Evolutionary conservation across 208 protist species (phyloP).

Genomic region (Phytomonas sp.): DNA sequence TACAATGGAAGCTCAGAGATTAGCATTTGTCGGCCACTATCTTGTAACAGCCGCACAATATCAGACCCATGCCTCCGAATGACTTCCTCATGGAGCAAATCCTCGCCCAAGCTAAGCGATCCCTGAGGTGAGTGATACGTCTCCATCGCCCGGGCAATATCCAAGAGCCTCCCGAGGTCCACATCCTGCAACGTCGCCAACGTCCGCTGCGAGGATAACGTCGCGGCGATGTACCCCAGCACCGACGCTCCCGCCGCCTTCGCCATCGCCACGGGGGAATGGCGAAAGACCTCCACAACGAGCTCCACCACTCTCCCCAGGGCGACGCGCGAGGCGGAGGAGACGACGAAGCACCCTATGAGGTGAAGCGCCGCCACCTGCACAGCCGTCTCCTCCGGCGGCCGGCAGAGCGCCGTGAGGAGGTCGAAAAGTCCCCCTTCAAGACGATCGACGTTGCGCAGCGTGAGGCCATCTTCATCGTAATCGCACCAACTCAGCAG

Average conservation of each 20-base stretch:
- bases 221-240: slow-evolving; percentile 20
- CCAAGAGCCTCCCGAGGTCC: slow-evolving; percentile 15
- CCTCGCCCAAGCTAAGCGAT: background rate
- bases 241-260: slow-evolving; percentile 72
- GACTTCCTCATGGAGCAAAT: slow-evolving; percentile 44
- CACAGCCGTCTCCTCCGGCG: slow-evolving; percentile 21
- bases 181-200: slow-evolving; percentile 13
- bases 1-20: too few relatives aligned
- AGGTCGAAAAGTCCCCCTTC: slow-evolving; percentile 30
- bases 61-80: slow-evolving; percentile 47
- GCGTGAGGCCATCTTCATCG: slow-evolving; percentile 50
- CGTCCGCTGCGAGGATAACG: slow-evolving; percentile 12
- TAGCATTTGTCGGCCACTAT: too few relatives aligned
- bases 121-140: slow-evolving; percentile 21
- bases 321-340: slow-evolving; percentile 48
- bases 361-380: slow-evolving; percentile 71
- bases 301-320: slow-evolving; percentile 29
- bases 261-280: slow-evolving; percentile 53
- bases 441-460: slow-evolving; percentile 51
- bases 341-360: slow-evolving; percentile 34
- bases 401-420: slow-evolving; percentile 28
- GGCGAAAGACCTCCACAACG: slow-evolving; percentile 67
- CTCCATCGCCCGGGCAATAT: slow-evolving; percentile 26
- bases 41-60: slow-evolving; percentile 22
- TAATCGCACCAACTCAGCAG: slow-evolving; percentile 71